Evolutionary conservation across 768 basidiomycete genomes (phyloP).

Genomic region (Neoboletus magnificus): DNA sequence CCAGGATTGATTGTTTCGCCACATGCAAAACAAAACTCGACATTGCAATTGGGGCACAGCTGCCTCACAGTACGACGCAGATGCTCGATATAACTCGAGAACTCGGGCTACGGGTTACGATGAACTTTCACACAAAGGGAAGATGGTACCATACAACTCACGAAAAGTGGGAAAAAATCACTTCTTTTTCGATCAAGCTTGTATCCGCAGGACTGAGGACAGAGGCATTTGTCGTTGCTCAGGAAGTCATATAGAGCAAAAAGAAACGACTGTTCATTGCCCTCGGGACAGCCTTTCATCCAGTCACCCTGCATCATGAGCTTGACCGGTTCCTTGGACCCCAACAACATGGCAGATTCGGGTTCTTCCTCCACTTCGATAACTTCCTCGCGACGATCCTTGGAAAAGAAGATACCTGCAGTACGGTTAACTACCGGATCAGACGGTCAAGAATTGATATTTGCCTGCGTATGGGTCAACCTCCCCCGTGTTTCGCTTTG

Average conservation of each 20-base stretch:
- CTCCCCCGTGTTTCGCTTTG: slow-evolving; percentile 44
- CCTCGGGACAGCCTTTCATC: slow-evolving; percentile 98
- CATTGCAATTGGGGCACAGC: slow-evolving; percentile 60
- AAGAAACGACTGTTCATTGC: slow-evolving; percentile 83
- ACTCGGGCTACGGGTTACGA: slow-evolving; percentile 53
- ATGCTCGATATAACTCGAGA: slow-evolving; percentile 64
- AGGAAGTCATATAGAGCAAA: slow-evolving; percentile 82
- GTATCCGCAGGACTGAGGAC: slow-evolving; percentile 74
- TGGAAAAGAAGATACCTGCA: slow-evolving; percentile 90
- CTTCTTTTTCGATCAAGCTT: slow-evolving; percentile 58
- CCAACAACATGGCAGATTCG: slow-evolving; percentile 45
- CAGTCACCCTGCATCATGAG: slow-evolving; percentile 88
- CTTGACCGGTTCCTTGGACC: slow-evolving; percentile 46
- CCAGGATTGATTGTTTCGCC: slow-evolving; percentile 57
- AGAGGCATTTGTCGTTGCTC: slow-evolving; percentile 57
- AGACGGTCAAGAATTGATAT: slow-evolving; percentile 5
- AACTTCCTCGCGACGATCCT: slow-evolving; percentile 87
- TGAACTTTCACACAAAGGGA: slow-evolving; percentile 9
- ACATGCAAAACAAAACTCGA: slow-evolving; percentile 70
- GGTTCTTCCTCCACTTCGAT: slow-evolving; percentile 87
- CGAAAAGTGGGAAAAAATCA: slow-evolving; percentile 82
- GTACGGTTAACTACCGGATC: slow-evolving; percentile 5
- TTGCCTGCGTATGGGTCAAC: slow-evolving; percentile 89
- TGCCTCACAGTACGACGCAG: slow-evolving; percentile 55
- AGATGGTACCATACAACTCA: slow-evolving; percentile 39